Base-by-base conservation (phyloP, 345 rosid species). In the Citrus cavaleriei region DNA sequence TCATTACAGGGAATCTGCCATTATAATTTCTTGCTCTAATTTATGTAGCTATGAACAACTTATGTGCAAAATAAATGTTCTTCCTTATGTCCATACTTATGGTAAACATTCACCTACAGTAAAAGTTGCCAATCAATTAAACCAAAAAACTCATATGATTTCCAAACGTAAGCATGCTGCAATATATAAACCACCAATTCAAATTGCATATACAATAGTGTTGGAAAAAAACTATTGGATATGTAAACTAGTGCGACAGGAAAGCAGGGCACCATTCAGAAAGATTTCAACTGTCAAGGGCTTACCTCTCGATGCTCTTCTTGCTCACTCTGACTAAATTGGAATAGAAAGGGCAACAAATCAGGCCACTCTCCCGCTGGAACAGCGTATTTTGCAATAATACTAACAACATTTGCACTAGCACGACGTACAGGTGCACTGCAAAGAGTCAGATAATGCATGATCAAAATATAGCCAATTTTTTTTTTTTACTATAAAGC, bases 341-440 rank as follows among this genome's bases (percentile, higher is more conserved):
- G 95, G 77, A 96, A 96, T 87, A 96, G 77, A 80, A 96, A 94
- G 1, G 93, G 89, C 74, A 96, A 84, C 65, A 96, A 86, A 79
- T 96, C 99, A 70, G 97, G 92, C 99, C 99, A 96, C 84, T 96
- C 99, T 70, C 99, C 99, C 2, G 92, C 93, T 22, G 97, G 97
- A 78, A 96, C 95, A 7, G 97, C 97, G 51, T 96, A 94, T 86
- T 96, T 96, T 0, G 99, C 98, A 14, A 94, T 83, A 3, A 96
- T 90, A 77, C 98, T 94, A 77, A 96, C 99, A 66, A 94, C 99
- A 83, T 96, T 94, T 16, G 99, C 99, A 80, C 99, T 97, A 25
- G 99, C 99, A 81, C 95, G 91, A 79, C 99, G 86, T 81, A 97
- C 99, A 0, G 94, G 97, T 3, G 95, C 87, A 81, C 99, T 97